Percentiles rank a stretch among this genome's conserved stretches.
These are phyloP conservation scores for Coemansia sp. DNA, from an alignment of 192 early-diverging fungal genomes.

Conservation along the genomic window DNA sequence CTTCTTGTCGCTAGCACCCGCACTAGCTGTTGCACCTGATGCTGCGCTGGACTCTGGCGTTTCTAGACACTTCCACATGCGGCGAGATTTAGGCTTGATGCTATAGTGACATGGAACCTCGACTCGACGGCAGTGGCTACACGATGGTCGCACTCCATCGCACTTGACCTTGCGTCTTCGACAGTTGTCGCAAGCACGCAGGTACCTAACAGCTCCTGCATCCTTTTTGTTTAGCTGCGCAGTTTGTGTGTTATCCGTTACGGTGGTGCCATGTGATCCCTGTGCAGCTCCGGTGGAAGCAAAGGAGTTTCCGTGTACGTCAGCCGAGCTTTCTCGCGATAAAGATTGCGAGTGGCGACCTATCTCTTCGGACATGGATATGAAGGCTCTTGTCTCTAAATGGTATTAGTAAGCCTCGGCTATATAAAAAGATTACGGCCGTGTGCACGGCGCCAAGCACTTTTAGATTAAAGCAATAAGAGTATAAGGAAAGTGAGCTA, in stretches of 20 bases:
- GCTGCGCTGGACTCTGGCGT: slow-evolving; percentile 6
- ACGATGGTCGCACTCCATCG: slow-evolving; percentile 45
- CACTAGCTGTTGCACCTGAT: not conserved
- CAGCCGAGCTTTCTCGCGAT: slow-evolving; percentile 37
- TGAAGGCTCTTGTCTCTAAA: not conserved
- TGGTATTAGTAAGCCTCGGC: too few species aligned
- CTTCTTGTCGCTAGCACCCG: slow-evolving; percentile 5
- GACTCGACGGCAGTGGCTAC: slow-evolving; percentile 41
- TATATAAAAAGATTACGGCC: too few species aligned
- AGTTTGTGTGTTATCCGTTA: not conserved
- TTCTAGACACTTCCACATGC: slow-evolving; percentile 53
- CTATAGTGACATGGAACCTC: slow-evolving; percentile 52
- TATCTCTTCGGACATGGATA: not conserved
- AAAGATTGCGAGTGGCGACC: slow-evolving; percentile 5
- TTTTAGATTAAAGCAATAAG: too few species aligned
- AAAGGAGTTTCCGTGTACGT: not conserved
- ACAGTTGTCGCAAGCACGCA: slow-evolving; percentile 55
- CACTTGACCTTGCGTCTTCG: slow-evolving; percentile 54
- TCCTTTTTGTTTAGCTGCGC: not conserved
- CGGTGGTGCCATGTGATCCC: not conserved
- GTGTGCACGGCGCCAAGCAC: too few species aligned
- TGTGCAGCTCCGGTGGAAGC: not conserved
- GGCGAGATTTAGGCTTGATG: slow-evolving; percentile 51
- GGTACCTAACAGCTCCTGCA: slow-evolving; percentile 10
- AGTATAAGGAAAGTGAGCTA: too few species aligned